Evolutionary conservation across 148 eudicot species (phyloP), one percentile per base, ranked within the genome.

Genomic region (Rhododendron ovatum): DNA sequence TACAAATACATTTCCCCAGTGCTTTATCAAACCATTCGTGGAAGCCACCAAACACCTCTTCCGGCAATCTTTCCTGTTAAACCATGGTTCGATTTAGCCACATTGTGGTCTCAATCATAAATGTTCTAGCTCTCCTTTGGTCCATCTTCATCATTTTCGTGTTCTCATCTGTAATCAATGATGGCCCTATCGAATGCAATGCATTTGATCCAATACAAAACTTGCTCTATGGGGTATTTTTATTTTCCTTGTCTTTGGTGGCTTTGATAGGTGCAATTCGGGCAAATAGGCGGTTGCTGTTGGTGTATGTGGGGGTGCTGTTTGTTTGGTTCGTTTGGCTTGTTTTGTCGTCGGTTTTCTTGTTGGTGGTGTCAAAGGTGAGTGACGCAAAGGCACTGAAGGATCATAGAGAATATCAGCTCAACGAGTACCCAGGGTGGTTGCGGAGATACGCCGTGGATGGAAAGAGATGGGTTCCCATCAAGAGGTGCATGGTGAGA

Each of bases 1-100:
- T 71, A 3, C 15, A 30, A 71, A 30, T 30, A 30, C 9, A 71
- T 14, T 14, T 14, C 20, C 41, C 39, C 20, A 71, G 14, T 30
- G 37, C 14, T 43, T 35, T 47, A 0, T 4, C 15, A 2, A 79
- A 20, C 30, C n/a, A 41, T 43, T 30, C 1, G 20, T 47, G 55
- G 24, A 78, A 24, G 57, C 12, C 30, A 51, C 24, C 20, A 30
- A 30, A 80, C 24, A 51, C 13, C 14, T 28, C 24, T 80, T 12
- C 7, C 3, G 11, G 14, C 20, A n/a, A 48, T 41, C 53, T 2
- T 41, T 22, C 48, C 53, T 10, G 3, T 1, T 41, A 24, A 45
- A 41, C 82, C 43, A 82, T 53, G 84, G 48, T 20, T 63, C 67
- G 47, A 61, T 59, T 82, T 57, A 82, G 50, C 84, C 84, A 59